Base-by-base conservation (phyloP, 306 rosid species). In the Cyamopsis tetragonoloba region DNA sequence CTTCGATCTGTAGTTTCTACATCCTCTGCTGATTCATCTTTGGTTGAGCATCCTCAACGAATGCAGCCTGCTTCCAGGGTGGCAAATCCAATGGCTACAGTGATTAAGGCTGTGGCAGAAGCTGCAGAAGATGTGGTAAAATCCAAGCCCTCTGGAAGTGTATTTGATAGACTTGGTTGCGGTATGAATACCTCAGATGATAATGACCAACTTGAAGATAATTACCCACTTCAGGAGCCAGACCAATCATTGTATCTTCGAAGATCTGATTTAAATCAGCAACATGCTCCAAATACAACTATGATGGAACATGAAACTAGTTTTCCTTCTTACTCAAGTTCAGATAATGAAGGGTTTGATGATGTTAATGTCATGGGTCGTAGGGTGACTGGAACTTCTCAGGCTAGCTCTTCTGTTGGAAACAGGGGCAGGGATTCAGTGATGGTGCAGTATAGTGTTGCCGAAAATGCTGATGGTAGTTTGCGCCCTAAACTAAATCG, bases 1-100 rank as follows among this genome's bases (percentile, higher is more conserved):
- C 96, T 92, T 47, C 95, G 95, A 59, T 92, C 98, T 23, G 95
- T 89, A 39, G 95, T 92, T 71, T 87, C 98, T 53, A 81, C 85
- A n/a, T 64, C 89, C 39, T 44, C 78, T 20, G 82, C 70, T 44
- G 91, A 81, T 61, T 77, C 89, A n/a, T 51, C 87, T 39, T 31
- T 73, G 34, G 80, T 77, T 50, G 87, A 80, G 76, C 88, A 62
- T 77, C 83, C 87, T 39, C 86, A 68, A 51, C 66, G 77, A 37
- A 51, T 75, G 47, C 88, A 80, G 65, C 79, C 86, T 51, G 73
- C 81, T 53, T 80, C 90, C 15, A 79, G 87, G 81, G 79, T 84
- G 75, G 72, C 84, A 56, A 88, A 85, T 82, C 86, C 92, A 61
- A 86, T 90, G 97, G 84, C 95, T 64, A 79, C 88, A 44, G 92